Evolutionary conservation across 768 basidiomycete genomes (phyloP).

Genomic region (Rhizopogon vinicolor): DNA sequence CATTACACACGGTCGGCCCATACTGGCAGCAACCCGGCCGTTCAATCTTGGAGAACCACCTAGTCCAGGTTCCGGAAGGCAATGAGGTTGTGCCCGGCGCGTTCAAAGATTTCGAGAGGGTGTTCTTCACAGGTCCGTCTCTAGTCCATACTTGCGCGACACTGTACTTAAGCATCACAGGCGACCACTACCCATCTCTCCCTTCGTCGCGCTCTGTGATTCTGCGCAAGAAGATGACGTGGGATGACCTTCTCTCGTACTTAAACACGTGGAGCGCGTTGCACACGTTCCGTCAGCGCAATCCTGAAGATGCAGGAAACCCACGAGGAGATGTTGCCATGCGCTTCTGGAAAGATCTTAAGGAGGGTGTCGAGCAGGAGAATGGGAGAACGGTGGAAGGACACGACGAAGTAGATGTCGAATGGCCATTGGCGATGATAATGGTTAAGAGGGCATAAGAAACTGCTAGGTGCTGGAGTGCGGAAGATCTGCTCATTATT

Average conservation of each 20-base stretch:
- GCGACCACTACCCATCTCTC: slow-evolving; percentile 36
- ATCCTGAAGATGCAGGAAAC: slow-evolving; percentile 48
- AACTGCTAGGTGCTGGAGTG: background rate
- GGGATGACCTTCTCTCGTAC: slow-evolving; percentile 64
- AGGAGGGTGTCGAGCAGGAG: slow-evolving; percentile 30
- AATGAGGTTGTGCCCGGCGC: slow-evolving; percentile 25
- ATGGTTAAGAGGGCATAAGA: slow-evolving; percentile 7
- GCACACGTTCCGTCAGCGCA: slow-evolving; percentile 58
- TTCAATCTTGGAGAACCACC: slow-evolving; percentile 62
- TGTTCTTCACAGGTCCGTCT: slow-evolving; percentile 54
- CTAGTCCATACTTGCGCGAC: background rate
- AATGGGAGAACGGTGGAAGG: slow-evolving; percentile 15
- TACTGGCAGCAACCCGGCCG: slow-evolving; percentile 81
- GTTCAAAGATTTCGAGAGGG: slow-evolving; percentile 42
- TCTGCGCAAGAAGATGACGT: slow-evolving; percentile 55
- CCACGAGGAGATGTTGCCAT: slow-evolving; percentile 60
- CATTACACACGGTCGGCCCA: slow-evolving; percentile 49
- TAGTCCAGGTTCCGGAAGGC: slow-evolving; percentile 65
- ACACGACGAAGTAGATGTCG: slow-evolving; percentile 29
- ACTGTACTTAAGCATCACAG: slow-evolving; percentile 17
- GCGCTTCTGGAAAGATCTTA: slow-evolving; percentile 56
- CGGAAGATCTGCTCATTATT: background rate
- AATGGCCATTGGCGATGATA: slow-evolving; percentile 34
- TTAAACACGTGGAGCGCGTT: slow-evolving; percentile 68
- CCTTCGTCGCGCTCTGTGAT: slow-evolving; percentile 36